Evolutionary conservation across 495 filamentous ascomycete genomes (phyloP).

Genomic region (Cairneyella variabilis): DNA sequence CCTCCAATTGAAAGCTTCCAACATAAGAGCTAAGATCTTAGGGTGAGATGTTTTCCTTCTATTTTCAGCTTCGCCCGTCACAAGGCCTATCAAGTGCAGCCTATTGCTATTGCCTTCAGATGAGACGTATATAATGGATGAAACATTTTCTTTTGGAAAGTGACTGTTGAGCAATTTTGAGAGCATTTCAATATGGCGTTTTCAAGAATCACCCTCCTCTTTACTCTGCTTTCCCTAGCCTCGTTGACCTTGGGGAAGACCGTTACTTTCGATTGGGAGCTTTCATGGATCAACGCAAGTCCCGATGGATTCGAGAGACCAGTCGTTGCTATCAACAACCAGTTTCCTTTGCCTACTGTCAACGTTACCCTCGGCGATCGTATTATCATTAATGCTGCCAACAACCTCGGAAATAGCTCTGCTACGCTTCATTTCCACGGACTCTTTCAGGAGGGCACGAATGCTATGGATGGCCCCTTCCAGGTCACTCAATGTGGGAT

Average conservation of each 20-base stretch:
- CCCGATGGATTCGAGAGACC: slow-evolving; percentile 68
- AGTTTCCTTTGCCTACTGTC: slow-evolving; percentile 70
- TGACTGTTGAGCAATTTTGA: no score
- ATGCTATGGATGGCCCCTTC: slow-evolving; percentile 66
- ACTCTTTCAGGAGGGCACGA: slow-evolving; percentile 65
- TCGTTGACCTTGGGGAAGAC: neutral
- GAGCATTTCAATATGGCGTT: neutral
- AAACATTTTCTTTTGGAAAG: no score
- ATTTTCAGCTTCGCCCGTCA: no score
- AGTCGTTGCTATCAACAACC: slow-evolving; percentile 75
- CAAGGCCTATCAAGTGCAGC: no score
- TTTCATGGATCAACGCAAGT: slow-evolving; percentile 65
- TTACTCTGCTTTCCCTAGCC: neutral
- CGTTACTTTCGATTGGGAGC: slow-evolving; percentile 63
- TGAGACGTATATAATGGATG: no score
- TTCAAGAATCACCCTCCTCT: neutral
- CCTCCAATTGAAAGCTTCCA: no score
- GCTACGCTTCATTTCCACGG: slow-evolving; percentile 80
- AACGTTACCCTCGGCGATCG: slow-evolving; percentile 63
- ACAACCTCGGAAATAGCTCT: slow-evolving; percentile 65
- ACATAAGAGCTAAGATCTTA: no score
- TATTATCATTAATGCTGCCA: slow-evolving; percentile 64
- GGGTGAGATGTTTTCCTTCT: no score
- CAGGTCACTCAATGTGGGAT: slow-evolving; percentile 61
- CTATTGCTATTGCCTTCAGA: no score